Percentiles rank a stretch among this genome's conserved stretches.
phyloP scores from a whole-genome alignment of 768 basidiomycete genomes.

The Atractiella rhizophila region DNA sequence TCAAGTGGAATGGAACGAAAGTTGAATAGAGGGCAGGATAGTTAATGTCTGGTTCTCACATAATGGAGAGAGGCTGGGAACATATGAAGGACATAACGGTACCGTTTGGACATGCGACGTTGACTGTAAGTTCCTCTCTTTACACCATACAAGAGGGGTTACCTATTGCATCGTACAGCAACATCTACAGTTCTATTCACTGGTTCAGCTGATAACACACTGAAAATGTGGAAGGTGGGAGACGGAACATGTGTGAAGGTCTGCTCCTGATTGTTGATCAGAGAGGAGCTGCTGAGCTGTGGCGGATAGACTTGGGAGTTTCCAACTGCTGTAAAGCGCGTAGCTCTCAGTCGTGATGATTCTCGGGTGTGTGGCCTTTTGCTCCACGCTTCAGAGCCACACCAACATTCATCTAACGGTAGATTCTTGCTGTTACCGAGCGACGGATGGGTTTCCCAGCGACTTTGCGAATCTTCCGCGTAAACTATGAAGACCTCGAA shows the following conservation, averaged over 20 bases:
- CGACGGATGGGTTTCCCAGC: constrained; percentile 85
- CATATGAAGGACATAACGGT: constrained; percentile 88
- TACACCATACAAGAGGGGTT: neutral
- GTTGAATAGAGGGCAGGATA: constrained; percentile 70
- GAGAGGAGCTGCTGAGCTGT: neutral
- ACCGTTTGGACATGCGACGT: constrained; percentile 89
- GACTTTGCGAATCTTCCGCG: constrained; percentile 65
- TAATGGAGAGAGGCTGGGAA: constrained; percentile 89
- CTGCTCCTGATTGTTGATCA: neutral
- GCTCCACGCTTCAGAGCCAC: neutral
- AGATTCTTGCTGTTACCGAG: constrained; percentile 80
- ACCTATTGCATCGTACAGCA: constrained; percentile 25
- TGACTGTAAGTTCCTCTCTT: constrained; percentile 41
- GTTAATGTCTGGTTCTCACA: constrained; percentile 86
- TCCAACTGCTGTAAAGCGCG: constrained; percentile 89
- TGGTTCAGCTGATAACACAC: constrained; percentile 77
- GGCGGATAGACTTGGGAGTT: constrained; percentile 66
- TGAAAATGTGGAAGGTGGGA: constrained; percentile 68
- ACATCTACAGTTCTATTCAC: constrained; percentile 66
- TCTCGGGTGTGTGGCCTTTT: constrained; percentile 15
- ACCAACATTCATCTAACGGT: constrained; percentile 9
- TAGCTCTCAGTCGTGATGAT: constrained; percentile 68
- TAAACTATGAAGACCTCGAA: constrained; percentile 60
- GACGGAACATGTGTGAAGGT: constrained; percentile 55
- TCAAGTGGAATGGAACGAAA: neutral